Base-by-base conservation (phyloP, 2,329 filamentous ascomycete species). In the Pseudocercospora cruenta region DNA sequence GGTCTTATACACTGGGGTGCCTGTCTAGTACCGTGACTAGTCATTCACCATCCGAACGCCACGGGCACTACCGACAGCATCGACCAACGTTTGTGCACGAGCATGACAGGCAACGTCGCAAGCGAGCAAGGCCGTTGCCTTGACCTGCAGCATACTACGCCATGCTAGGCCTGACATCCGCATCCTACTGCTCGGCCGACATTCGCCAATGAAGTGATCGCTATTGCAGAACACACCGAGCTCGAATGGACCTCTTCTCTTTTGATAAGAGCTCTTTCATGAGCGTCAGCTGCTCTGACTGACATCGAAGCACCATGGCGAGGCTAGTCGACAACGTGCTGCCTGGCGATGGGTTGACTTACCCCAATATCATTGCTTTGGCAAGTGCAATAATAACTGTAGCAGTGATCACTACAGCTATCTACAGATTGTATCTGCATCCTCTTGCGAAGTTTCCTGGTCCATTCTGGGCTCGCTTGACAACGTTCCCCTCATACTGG, bases 401-500 rank as follows among this genome's bases (percentile, higher is more conserved):
- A 12, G 51, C 10, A 31, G 24, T 54, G 22, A 26, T 28, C 7
- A 28, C 51, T 2, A 26, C 64, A 39, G 58, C 62, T 19, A 26
- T 64, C 33, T 75, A 74, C 58, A 69, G 76, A 43, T 63, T 78
- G 2, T 75, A 67, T 65, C 70, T 77, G 26, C 72, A 74, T 63
- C 77, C 76, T 28, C 65, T 79, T 10, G 69, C 74, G 22, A 71
- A 72, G 22, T 72, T 77, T 55, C 77, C 76, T 6, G 77, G 77
- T 3, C 76, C 77, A 12, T 65, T 70, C 45, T 69, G 66, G 66
- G 64, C 69, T 51, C 58, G 60, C 12, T 36, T 70, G 19, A 67
- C 61, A 4, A 67, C 63, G 3, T 55, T 69, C 12, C 69, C 67
- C 12, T 69, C 65, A 3, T 69, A 64, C 22, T 67, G 58, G 33